Evolutionary conservation across 2,329 filamentous ascomycete genomes (phyloP).

Genomic region (Apiospora hydei): DNA sequence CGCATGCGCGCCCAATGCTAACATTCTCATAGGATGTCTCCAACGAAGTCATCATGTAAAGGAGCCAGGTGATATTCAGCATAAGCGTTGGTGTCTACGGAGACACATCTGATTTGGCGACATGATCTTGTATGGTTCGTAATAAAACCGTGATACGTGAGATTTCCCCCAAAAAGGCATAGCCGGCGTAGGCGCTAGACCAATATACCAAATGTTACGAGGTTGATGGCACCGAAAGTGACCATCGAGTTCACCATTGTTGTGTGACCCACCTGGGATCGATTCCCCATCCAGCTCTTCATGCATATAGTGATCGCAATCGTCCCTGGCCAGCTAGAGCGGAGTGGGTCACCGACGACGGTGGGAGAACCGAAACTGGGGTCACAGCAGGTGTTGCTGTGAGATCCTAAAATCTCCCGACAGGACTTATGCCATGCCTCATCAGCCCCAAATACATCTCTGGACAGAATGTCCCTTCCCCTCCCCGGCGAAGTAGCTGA

Average conservation of each 20-base stretch:
- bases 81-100: conserved; percentile 1
- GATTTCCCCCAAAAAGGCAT: not conserved
- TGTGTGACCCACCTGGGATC: not conserved
- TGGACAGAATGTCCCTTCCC: no score
- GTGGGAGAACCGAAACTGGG: not conserved
- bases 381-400: not conserved
- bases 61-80: not conserved
- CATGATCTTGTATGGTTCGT: not conserved
- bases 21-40: conserved; percentile 71
- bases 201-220: conserved; percentile 17
- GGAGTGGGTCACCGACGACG: not conserved
- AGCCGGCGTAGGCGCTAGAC: conserved; percentile 20
- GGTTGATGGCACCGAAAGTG: not conserved
- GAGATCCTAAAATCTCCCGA: no score
- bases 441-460: not conserved
- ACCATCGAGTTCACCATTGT: not conserved
- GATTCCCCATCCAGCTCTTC: not conserved
- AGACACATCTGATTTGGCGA: conserved; percentile 15
- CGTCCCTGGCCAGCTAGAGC: not conserved
- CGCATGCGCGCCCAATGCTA: conserved; percentile 4
- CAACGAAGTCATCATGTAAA: conserved; percentile 92
- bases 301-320: not conserved
- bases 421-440: not conserved
- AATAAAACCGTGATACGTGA: not conserved
- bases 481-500: no score